Base-by-base conservation (phyloP, 176 grass and related monocot species). In the Carex scoparia region DNA sequence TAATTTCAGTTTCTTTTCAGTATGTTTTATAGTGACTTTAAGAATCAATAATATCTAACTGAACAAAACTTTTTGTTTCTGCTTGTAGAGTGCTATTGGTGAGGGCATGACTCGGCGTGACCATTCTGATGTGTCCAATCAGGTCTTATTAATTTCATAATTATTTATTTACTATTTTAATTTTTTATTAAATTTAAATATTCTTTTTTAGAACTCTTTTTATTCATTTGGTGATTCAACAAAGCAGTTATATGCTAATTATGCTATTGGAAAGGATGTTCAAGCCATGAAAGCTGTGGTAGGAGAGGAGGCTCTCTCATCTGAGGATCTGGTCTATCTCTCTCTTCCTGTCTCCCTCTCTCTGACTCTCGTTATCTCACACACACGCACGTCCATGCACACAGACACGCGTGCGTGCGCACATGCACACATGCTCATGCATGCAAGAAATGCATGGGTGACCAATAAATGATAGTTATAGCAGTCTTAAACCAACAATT, bases 271-370 rank as follows among this genome's bases (percentile, higher is more conserved):
- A 82, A 99, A 99, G 87, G 97, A 99, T 88, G 97, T 99, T 81
- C 97, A 99, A 40, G 97, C 97, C 68, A 99, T 99, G 97, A 99
- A 99, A 89, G 97, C 97, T 40, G 97, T 99, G 10, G 97, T 99
- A 15, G 97, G 97, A 87, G 97, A 99, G 88, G 97, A 99, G 86
- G 97, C 97, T 4, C 97, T 99, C 54, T 99, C 97, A 27, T 99
- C 97, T 28, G 97, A 99, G 84, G 97, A 99, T 90, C 71, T 99
- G 91, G 97, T 99, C 1, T 63, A 49, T 84, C 69, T 84, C 55
- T 30, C 65, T 51, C 40, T 18, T 23, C 23, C 35, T 63, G 57
- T 65, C 8, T 13, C 67, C 16, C 32, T 51, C 46, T 32, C 18
- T 60, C 40, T 18, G 23, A 62, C 65, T 65, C 8, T 13, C 67